Evolutionary conservation across 192 early-diverging fungal species (phyloP), one percentile per base, ranked within the genome.

Genomic region (Geosiphon pyriformis): DNA sequence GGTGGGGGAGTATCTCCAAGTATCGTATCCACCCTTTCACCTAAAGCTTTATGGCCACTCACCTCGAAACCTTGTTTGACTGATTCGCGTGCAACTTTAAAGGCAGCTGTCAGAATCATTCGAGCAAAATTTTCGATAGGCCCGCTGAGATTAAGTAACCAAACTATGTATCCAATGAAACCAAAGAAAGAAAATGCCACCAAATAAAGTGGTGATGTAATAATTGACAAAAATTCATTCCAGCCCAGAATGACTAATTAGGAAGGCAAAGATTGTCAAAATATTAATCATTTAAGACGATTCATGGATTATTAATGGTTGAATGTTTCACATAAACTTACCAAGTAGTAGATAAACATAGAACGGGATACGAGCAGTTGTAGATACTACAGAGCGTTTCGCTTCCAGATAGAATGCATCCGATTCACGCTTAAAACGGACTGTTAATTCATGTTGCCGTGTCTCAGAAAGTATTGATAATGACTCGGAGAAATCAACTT

Each of bases 401-500:
- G 97, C 97, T 69, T 99, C 97, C 46, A 97, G 71, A 59, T 92
- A 98, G 71, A 94, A 83, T 0, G 86, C 86, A 76, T 98, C 94
- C 0, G 91, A 90, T 67, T 98, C 94, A 25, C 88, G 84, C 62
- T 88, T 85, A 80, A 99, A 98, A 62, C 89, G 78, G 53, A 84
- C 87, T 10, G 79, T 80, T 68, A 98, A 76, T 59, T 90, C 90
- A 47, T 83, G 82, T 65, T 80, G 80, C 31, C 83, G 80, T 1
- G 79, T 75, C 53, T 85, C 83, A 6, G 78, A 74, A 29, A 92
- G 74, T 12, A 90, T 76, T 48, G 70, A 78, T 55, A 90, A 77
- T 0, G 88, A 79, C n/a, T 80, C 71, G 29, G 78, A 71, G 15
- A 84, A 77, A 54, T 86, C 87, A 76, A 83, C 84, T 46, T 84